Conservation (phyloP, 495 filamentous ascomycete genomes). For the Parmelia sp. region DNA sequence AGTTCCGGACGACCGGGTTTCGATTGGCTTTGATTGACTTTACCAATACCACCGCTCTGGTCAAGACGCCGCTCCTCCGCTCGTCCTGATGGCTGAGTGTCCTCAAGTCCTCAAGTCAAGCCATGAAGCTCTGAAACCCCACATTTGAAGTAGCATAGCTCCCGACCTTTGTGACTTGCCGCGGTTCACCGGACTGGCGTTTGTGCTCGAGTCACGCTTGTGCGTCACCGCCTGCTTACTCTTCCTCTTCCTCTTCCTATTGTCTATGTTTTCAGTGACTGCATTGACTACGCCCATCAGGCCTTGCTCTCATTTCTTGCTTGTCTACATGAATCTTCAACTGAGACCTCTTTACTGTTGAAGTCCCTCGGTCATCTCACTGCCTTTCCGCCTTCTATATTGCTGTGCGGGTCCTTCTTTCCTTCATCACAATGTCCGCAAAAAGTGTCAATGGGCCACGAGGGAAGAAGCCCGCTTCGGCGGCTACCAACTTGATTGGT, state of each 20-base stretch:
- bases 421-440: constrained; percentile 50
- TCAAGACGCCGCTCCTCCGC: constrained; percentile 13
- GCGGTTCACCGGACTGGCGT: constrained; percentile 4
- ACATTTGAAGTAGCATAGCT: constrained; percentile 7
- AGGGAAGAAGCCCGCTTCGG: constrained; percentile 73
- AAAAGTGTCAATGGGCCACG: constrained; percentile 55
- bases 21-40: background rate
- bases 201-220: background rate
- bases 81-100: constrained; percentile 16
- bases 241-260: background rate
- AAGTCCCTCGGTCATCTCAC: background rate
- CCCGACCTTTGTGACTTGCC: constrained; percentile 12
- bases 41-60: background rate
- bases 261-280: constrained; percentile 3
- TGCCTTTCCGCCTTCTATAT: background rate
- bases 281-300: background rate
- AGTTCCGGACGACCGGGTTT: background rate
- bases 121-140: constrained; percentile 10
- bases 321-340: background rate
- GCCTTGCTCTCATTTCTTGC: background rate
- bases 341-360: background rate
- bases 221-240: background rate
- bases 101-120: constrained; percentile 2
- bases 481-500: constrained; percentile 93
- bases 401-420: constrained; percentile 8